Conservation (phyloP, 176 grass and related monocot genomes). For the Carex cristatella region DNA sequence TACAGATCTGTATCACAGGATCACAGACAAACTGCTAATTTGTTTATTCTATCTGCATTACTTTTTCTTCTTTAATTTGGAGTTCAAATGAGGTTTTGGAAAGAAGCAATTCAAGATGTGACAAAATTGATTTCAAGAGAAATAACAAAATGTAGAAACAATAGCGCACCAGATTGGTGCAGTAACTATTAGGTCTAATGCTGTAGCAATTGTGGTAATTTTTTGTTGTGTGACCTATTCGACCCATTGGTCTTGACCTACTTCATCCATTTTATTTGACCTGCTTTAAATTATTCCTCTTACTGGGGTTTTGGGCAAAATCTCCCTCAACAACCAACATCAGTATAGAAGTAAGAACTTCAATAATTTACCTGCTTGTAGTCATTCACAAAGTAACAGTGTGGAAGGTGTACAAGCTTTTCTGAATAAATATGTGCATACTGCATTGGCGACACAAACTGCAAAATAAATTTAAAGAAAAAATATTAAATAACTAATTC, state of each 20-base stretch:
- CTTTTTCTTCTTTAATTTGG: neutral
- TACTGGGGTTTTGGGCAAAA: neutral
- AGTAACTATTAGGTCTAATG: neutral
- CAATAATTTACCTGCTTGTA: constrained; percentile 63
- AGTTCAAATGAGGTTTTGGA: neutral
- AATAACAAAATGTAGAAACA: neutral
- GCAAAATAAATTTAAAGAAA: constrained; percentile 27
- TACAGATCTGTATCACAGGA: neutral
- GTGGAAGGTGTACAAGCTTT: constrained; percentile 81
- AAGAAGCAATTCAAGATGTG: neutral
- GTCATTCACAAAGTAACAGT: constrained; percentile 93
- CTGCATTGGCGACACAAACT: constrained; percentile 76
- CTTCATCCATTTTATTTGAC: neutral
- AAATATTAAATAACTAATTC: constrained; percentile 21
- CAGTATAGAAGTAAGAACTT: neutral
- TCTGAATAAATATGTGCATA: constrained; percentile 79
- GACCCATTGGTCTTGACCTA: neutral
- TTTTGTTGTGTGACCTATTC: neutral
- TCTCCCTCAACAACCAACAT: neutral
- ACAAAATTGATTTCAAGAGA: constrained; percentile 8
- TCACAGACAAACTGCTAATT: neutral
- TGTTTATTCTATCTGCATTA: neutral
- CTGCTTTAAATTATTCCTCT: neutral
- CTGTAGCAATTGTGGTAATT: neutral
- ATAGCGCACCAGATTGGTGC: neutral